Base-by-base conservation (phyloP, 495 filamentous ascomycete species). In the Chaetomidium leptoderma region DNA sequence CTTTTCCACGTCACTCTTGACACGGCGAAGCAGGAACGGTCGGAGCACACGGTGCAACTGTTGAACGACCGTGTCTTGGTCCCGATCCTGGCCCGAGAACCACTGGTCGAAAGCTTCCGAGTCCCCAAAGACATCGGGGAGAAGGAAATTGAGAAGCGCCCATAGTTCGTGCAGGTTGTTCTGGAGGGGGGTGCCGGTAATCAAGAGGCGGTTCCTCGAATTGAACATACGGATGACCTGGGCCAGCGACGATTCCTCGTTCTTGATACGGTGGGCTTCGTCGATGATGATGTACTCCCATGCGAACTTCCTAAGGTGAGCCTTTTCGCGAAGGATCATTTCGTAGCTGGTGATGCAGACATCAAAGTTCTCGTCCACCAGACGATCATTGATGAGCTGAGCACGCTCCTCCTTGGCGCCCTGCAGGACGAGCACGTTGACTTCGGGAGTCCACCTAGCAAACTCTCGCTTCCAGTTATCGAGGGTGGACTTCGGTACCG, bases 271-370 rank as follows among this genome's bases (percentile, higher is more conserved):
- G 70, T 99, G 95, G 5, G 95, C 95, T 69, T 99, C 95, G 66
- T 99, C 95, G 53, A 99, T 96, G 70, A 99, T 96, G 72, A 99
- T 97, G 70, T 99, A 99, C 70, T 99, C 93, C 95, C 95, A 99
- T 0, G 95, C 91, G 67, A 97, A 95, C 71, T 97, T 97, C 76
- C 95, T 95, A 44, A 99, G 74, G 65, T 96, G 90, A 0, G 89
- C 79, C 74, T 99, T 97, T 68, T 99, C 95, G 40, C 93, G 84
- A 3, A 99, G 80, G 57, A 99, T 73, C 60, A 70, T 70, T 60
- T 68, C 67, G 61, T 72, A 73, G 46, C 72, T 71, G 53, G 70
- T 73, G 59, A 78, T 60, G 66, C 70, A 77, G 39, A 78, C 72
- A 44, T 78, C 74, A 37, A 76, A 78, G 56, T 75, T 89, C 71